Conservation (phyloP, 768 basidiomycete genomes). For the Termitomyces heimii region DNA sequence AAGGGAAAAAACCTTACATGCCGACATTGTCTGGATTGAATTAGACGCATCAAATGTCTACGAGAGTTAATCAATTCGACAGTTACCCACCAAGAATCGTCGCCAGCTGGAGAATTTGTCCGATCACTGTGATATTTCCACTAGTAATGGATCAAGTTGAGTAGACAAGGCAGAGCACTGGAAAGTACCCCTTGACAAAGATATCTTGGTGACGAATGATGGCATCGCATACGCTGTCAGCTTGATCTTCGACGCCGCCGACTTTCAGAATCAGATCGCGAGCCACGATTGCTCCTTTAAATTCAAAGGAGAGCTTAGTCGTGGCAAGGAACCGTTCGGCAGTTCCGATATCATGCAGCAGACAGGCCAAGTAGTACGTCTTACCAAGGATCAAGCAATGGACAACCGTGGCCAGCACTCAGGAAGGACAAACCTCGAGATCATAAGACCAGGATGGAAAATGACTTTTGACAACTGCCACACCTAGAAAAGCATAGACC, state of each 20-base stretch:
- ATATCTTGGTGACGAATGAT: constrained; percentile 43
- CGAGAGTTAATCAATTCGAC: neutral
- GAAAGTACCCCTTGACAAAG: constrained; percentile 36
- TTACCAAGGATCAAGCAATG: constrained; percentile 12
- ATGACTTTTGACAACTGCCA: constrained; percentile 38
- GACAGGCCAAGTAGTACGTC: constrained; percentile 45
- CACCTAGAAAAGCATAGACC: constrained; percentile 23
- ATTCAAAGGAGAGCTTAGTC: constrained; percentile 53
- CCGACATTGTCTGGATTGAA: constrained; percentile 34
- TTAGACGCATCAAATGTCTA: constrained; percentile 2
- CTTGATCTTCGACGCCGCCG: constrained; percentile 41
- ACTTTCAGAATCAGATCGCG: constrained; percentile 38
- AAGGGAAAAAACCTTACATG: constrained; percentile 23
- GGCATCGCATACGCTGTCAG: constrained; percentile 46
- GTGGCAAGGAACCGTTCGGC: constrained; percentile 41
- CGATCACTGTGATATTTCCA: constrained; percentile 45
- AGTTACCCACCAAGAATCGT: constrained; percentile 35
- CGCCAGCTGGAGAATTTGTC: constrained; percentile 43
- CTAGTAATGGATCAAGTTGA: constrained; percentile 15
- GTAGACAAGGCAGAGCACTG: neutral
- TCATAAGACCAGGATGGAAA: constrained; percentile 43
- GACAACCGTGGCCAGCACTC: neutral
- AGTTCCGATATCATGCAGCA: constrained; percentile 49
- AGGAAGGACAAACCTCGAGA: constrained; percentile 16
- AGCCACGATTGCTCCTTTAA: constrained; percentile 48